Evolutionary conservation across 305 asterid species (phyloP), one percentile per base, ranked within the genome.

Genomic region (Fraxinus floribunda): DNA sequence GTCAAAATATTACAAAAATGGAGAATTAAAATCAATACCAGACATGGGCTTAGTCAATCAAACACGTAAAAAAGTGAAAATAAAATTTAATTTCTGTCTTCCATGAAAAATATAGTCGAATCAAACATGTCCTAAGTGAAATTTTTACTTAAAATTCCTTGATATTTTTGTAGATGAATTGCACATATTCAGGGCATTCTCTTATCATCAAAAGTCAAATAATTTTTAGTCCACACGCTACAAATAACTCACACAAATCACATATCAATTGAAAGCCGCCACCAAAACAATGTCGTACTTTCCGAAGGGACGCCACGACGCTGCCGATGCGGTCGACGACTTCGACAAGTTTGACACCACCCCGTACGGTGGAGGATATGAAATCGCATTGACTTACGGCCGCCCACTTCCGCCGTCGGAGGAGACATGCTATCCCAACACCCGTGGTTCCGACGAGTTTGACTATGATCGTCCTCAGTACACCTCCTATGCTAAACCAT

Each of bases 381-480:
- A 94, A 87, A 90, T 92, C 76, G 16, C 83, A 5, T 20, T 90
- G 76, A 90, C 91, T 57, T 95, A 91, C 83, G 98, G 98, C 79
- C 96, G 95, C 57, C 89, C 94, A 8, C 90, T 91, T 82, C 90
- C 91, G 0, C 96, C 94, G 10, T 93, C 97, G 2, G 93, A 91
- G 0, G 94, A 90, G 46, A 93, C 88, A 72, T 95, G 99, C 88
- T 93, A 94, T 87, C 90, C 93, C 30, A 88, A 78, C 90, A 18
- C 90, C 52, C 86, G 95, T 1, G 81, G 62, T 49, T 87, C 93
- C 87, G 90, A 85, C 20, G 92, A 85, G 1, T 90, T 89, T 80
- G 99, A 95, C 83, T 89, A 90, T 85, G 94, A 90, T 55, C 99
- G 97, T 78, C 97, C 99, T 16, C 95, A 91, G 39, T 94, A 91